phyloP scores from a whole-genome alignment of 2,329 filamentous ascomycete genomes.

The Pseudogymnoascus sp. region DNA sequence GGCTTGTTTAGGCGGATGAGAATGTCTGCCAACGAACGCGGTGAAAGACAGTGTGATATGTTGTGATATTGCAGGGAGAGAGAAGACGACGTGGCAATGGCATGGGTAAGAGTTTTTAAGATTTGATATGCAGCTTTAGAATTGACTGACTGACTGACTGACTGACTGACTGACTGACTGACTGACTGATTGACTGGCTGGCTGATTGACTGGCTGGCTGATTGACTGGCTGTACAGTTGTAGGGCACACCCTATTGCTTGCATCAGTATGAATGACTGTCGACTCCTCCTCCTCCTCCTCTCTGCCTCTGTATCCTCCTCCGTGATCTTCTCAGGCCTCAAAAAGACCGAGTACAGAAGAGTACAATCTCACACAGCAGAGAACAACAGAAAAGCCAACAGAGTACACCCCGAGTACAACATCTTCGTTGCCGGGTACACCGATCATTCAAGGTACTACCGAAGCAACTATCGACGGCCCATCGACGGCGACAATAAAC shows the following conservation, averaged over 20 bases:
- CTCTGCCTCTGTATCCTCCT: neutral
- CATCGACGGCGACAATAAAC: too few species aligned
- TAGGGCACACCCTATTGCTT: neutral
- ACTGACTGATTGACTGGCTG: neutral
- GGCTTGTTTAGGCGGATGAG: neutral
- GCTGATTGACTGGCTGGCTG: too few species aligned
- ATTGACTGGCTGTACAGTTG: neutral
- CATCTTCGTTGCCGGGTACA: neutral
- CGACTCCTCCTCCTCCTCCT: too few species aligned
- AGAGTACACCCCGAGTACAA: neutral
- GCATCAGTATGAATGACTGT: too few species aligned
- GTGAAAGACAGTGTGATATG: neutral
- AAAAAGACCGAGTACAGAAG: neutral
- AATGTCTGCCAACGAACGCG: neutral
- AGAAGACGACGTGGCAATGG: neutral
- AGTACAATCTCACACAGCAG: neutral
- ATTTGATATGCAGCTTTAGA: neutral
- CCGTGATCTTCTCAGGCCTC: neutral
- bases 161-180: too few species aligned
- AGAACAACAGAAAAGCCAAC: neutral
- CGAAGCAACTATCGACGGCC: neutral
- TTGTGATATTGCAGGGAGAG: neutral
- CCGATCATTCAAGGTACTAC: neutral
- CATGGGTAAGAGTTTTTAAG: neutral
- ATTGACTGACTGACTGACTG: neutral